A percentile compares a stretch with the other conserved stretches of the same genome.
phyloP scores from a whole-genome alignment of 2,329 filamentous ascomycete species.

The Dactylellina drechsleri region DNA sequence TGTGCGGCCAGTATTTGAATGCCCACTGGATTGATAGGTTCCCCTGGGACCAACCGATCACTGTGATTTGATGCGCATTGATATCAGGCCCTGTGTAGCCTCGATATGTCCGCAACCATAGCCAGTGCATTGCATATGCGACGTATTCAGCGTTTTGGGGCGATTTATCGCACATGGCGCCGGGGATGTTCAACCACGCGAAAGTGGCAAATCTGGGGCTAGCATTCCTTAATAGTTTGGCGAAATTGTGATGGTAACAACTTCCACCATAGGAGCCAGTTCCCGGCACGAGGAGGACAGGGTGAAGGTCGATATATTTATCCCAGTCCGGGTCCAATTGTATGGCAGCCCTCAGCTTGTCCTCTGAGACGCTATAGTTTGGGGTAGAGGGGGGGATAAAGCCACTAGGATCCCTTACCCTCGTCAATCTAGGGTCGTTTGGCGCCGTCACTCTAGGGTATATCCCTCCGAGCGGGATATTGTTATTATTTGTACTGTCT shows the following conservation, averaged over 20 bases:
- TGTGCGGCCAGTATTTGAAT: slow-evolving; percentile 69
- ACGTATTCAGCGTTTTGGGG: slow-evolving; percentile 69
- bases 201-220: slow-evolving; percentile 64
- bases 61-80: slow-evolving; percentile 61
- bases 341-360: slow-evolving; percentile 66
- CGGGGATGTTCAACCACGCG: slow-evolving; percentile 69
- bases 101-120: slow-evolving; percentile 32
- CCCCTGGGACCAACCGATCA: slow-evolving; percentile 70
- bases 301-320: slow-evolving; percentile 64
- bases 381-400: slow-evolving; percentile 62
- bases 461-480: slow-evolving; percentile 56
- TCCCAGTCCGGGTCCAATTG: slow-evolving; percentile 66
- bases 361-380: slow-evolving; percentile 65
- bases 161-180: slow-evolving; percentile 64
- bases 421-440: slow-evolving; percentile 24
- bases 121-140: slow-evolving; percentile 66
- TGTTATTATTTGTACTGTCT: slow-evolving; percentile 34
- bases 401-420: slow-evolving; percentile 11
- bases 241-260: slow-evolving; percentile 65
- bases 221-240: slow-evolving; percentile 63
- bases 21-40: slow-evolving; percentile 69
- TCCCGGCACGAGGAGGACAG: slow-evolving; percentile 68
- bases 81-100: slow-evolving; percentile 67
- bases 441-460: slow-evolving; percentile 61
- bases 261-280: slow-evolving; percentile 66